phyloP scores from a whole-genome alignment of 192 early-diverging fungal species.

The Backusella macrospora region DNA sequence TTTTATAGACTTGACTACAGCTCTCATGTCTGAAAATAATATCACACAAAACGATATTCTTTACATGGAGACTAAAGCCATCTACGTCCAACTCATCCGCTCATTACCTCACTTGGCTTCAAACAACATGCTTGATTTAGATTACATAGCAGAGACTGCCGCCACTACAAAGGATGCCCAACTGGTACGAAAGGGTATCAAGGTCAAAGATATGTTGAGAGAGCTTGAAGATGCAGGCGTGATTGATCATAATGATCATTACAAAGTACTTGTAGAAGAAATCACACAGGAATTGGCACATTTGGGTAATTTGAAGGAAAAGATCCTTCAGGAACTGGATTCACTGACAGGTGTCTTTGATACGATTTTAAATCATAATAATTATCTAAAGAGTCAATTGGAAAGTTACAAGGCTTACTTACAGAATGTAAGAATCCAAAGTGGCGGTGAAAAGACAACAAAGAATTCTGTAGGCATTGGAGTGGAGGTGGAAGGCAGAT shows the following conservation, averaged over 20 bases:
- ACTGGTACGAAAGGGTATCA: conserved; percentile 92
- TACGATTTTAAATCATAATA: conserved; percentile 94
- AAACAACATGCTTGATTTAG: conserved; percentile 57
- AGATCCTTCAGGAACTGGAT: conserved; percentile 78
- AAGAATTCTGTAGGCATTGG: conserved; percentile 66
- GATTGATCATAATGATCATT: conserved; percentile 74
- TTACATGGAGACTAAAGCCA: conserved; percentile 95
- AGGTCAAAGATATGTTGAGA: conserved; percentile 91
- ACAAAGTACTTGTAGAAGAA: conserved; percentile 85
- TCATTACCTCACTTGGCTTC: conserved; percentile 74
- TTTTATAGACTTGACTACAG: conserved; percentile 51
- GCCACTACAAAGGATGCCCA: conserved; percentile 86
- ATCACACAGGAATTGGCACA: conserved; percentile 87
- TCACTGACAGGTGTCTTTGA: conserved; percentile 86
- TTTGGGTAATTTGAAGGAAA: conserved; percentile 89
- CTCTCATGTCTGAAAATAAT: conserved; percentile 80
- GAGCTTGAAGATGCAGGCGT: conserved; percentile 82
- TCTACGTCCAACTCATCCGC: conserved; percentile 92
- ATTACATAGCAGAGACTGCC: conserved; percentile 79
- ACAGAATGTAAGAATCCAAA: conserved; percentile 88
- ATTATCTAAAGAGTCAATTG: conserved; percentile 85
- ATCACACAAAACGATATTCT: conserved; percentile 94
- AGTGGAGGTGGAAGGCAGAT: conserved; percentile 57
- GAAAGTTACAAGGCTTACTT: conserved; percentile 95
- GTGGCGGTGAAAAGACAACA: conserved; percentile 34